phyloP scores from a whole-genome alignment of 768 basidiomycete species.

The Suillus brevipes region DNA sequence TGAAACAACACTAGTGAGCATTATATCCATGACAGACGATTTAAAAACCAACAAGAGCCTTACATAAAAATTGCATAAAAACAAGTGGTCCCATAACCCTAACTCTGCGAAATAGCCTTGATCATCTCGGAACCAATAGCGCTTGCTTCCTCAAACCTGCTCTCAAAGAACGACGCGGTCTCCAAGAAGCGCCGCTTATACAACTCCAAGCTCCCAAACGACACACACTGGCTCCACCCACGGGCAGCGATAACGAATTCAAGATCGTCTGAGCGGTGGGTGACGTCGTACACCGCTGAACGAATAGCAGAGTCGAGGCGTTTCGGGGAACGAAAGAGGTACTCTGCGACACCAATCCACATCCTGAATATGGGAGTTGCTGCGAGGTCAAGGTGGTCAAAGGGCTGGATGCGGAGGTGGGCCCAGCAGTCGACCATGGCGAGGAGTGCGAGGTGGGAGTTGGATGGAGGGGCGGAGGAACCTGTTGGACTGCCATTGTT shows the following conservation, averaged over 20 bases:
- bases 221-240: constrained; percentile 96
- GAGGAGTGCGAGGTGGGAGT: constrained; percentile 90
- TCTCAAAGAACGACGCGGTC: constrained; percentile 82
- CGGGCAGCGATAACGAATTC: constrained; percentile 93
- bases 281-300: constrained; percentile 72
- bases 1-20: too few species aligned
- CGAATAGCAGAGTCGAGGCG: constrained; percentile 70
- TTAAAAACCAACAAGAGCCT: neutral
- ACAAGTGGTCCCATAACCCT: constrained; percentile 12
- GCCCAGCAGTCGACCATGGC: constrained; percentile 99
- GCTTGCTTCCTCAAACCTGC: constrained; percentile 83
- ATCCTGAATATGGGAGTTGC: constrained; percentile 96
- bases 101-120: constrained; percentile 75
- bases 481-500: constrained; percentile 10
- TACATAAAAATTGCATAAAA: neutral
- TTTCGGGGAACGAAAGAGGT: constrained; percentile 75
- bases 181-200: constrained; percentile 80
- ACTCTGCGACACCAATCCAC: constrained; percentile 96
- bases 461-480: constrained; percentile 41
- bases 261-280: constrained; percentile 85
- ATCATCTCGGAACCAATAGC: constrained; percentile 88
- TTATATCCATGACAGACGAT: neutral
- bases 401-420: constrained; percentile 81
- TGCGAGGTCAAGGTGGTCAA: constrained; percentile 86
- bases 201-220: constrained; percentile 87